Conservation (phyloP, 2,329 filamentous ascomycete species). For the Ceratocystiopsis minuta region DNA sequence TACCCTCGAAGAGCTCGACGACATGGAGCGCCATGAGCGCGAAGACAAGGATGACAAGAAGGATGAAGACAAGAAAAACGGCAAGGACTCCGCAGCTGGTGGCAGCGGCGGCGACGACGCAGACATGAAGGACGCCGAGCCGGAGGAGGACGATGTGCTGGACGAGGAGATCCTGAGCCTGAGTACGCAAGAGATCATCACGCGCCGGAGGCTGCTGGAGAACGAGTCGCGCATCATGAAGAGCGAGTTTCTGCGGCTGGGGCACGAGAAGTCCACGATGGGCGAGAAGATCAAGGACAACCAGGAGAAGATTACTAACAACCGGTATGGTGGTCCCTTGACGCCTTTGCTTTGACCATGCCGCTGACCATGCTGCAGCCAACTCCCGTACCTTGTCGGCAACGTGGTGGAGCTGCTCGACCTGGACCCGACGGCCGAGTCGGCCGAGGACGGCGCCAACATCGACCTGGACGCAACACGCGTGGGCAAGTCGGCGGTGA, state of each 20-base stretch:
- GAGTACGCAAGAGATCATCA: slow-evolving; percentile 87
- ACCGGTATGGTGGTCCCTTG: slow-evolving; percentile 50
- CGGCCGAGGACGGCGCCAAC: slow-evolving; percentile 92
- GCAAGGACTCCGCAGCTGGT: slow-evolving; percentile 31
- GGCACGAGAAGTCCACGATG: slow-evolving; percentile 92
- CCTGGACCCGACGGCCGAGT: slow-evolving; percentile 88
- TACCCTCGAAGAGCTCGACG: slow-evolving; percentile 80
- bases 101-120: slow-evolving; percentile 44
- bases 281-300: slow-evolving; percentile 99
- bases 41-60: slow-evolving; percentile 36
- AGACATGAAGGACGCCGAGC: slow-evolving; percentile 76
- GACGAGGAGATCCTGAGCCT: slow-evolving; percentile 87
- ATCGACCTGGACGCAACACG: slow-evolving; percentile 94
- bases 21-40: slow-evolving; percentile 64
- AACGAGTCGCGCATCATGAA: slow-evolving; percentile 98
- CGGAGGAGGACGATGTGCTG: slow-evolving; percentile 60
- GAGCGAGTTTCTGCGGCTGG: slow-evolving; percentile 85
- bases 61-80: slow-evolving; percentile 14
- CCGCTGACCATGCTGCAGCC: too few species aligned
- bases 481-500: slow-evolving; percentile 94
- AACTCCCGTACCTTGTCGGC: slow-evolving; percentile 93
- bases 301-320: slow-evolving; percentile 96
- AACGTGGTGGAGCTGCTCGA: slow-evolving; percentile 97
- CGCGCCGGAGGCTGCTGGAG: slow-evolving; percentile 77
- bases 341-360: neutral